Conservation (phyloP, 2,329 filamentous ascomycete genomes). For the Simplicillium sp. region DNA sequence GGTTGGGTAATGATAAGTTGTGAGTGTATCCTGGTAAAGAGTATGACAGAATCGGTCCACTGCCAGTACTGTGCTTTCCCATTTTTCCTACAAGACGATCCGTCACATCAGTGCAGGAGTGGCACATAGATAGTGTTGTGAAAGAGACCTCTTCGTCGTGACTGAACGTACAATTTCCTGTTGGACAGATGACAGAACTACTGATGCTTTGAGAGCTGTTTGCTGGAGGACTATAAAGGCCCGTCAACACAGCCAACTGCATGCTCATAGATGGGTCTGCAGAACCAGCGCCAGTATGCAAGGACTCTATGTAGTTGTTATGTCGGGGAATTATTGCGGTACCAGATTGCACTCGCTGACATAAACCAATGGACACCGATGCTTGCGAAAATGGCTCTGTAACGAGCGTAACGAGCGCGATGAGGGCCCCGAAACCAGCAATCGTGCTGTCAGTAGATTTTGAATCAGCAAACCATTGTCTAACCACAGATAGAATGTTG, state of each 20-base stretch:
- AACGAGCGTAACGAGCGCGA: not conserved
- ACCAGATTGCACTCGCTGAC: not conserved
- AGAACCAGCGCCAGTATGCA: not conserved
- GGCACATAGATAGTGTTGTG: not conserved
- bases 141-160: not conserved
- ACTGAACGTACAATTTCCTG: not conserved
- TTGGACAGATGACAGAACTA: not conserved
- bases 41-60: too few relatives aligned
- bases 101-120: not conserved
- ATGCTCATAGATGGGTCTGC: not conserved
- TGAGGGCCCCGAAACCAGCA: not conserved
- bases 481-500: not conserved
- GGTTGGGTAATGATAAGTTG: too few relatives aligned
- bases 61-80: not conserved
- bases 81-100: not conserved
- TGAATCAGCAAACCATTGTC: too few relatives aligned
- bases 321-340: not conserved
- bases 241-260: not conserved
- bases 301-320: not conserved
- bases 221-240: not conserved
- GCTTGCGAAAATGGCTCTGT: constrained; percentile 1
- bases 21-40: too few relatives aligned
- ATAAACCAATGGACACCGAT: not conserved
- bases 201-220: not conserved
- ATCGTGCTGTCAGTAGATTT: not conserved